Conservation (phyloP, 164 flowering plant genomes). For the Amborella trichopoda region DNA sequence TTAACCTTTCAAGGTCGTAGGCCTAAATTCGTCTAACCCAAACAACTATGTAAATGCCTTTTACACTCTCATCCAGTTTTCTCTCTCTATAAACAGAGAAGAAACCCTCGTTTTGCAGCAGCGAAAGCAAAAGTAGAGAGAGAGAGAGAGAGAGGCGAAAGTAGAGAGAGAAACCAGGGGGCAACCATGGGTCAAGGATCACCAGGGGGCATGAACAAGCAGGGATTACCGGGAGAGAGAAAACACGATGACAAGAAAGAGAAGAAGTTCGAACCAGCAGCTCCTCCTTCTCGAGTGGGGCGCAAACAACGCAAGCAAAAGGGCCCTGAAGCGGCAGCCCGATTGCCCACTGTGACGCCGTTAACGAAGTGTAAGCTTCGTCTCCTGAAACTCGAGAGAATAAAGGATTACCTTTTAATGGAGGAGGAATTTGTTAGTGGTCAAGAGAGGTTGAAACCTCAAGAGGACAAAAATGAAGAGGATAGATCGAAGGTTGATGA, state of each 20-base stretch:
- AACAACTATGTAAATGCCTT: too few relatives aligned
- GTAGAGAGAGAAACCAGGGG: too few relatives aligned
- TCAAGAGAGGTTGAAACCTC: conserved; percentile 31
- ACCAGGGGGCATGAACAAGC: conserved; percentile 20
- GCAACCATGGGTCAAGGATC: conserved; percentile 24
- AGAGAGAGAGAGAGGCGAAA: too few relatives aligned
- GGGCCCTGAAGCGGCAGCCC: conserved; percentile 29
- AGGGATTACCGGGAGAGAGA: conserved; percentile 14
- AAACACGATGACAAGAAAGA: conserved; percentile 26
- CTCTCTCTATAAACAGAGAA: too few relatives aligned
- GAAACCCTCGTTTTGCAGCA: too few relatives aligned
- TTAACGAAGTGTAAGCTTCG: conserved; percentile 27
- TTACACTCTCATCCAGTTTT: too few relatives aligned
- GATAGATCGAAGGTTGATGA: conserved; percentile 31
- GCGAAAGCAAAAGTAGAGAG: too few relatives aligned
- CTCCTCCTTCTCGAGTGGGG: conserved; percentile 31
- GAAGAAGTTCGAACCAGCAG: conserved; percentile 28
- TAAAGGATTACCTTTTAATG: conserved; percentile 29
- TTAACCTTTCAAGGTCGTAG: too few relatives aligned
- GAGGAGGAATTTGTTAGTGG: conserved; percentile 29
- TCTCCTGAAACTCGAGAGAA: conserved; percentile 21
- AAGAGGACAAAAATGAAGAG: conserved; percentile 29
- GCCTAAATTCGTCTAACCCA: too few relatives aligned
- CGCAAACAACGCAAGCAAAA: conserved; percentile 30
- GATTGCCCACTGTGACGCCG: conserved; percentile 25